Evolutionary conservation across 257 asterid species (phyloP), one percentile per base, ranked within the genome.

Genomic region (Echites panduratus): DNA sequence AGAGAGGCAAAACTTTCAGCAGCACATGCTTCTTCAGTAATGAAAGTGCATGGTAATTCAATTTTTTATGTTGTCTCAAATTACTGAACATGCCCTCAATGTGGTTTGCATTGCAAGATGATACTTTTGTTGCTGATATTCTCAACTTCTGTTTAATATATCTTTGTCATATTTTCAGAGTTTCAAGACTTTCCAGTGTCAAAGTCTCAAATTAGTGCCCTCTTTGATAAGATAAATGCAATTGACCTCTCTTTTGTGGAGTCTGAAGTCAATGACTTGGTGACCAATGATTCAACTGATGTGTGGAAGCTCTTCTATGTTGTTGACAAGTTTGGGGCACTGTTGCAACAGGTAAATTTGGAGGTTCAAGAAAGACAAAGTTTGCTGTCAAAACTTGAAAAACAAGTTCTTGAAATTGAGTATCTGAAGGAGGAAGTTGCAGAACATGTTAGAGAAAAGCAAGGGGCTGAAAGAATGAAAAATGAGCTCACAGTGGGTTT

Each of bases 271-370:
- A 84, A 79, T 80, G 83, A 87, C 77, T 71, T 38, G 70, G 82
- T 76, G 76, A 72, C 81, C 64, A 74, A 75, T 70, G 82, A 75
- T 80, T 78, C 90, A 44, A 75, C 82, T 24, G 74, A 78, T 78
- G 83, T 82, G 2, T 82, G 85, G 73, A 92, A 92, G 87, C 84
- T 95, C 79, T 86, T 85, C 78, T 86, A 83, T 66, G 68, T 95
- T 66, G 65, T 95, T 79, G 98, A 90, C 77, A 83, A 81, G 71
- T 88, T 84, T 79, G 80, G 72, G 67, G 82, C 53, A 43, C 80
- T 78, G 79, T 81, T 69, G 84, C 81, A 87, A 76, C 84, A 81
- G 84, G 71, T 84, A 35, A 80, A 75, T 84, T 76, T 75, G 27
- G 80, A 90, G 73, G 87, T 86, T 61, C 77, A 10, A 71, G 96